Base-by-base conservation (phyloP, 345 rosid species). In the Viola odorata region DNA sequence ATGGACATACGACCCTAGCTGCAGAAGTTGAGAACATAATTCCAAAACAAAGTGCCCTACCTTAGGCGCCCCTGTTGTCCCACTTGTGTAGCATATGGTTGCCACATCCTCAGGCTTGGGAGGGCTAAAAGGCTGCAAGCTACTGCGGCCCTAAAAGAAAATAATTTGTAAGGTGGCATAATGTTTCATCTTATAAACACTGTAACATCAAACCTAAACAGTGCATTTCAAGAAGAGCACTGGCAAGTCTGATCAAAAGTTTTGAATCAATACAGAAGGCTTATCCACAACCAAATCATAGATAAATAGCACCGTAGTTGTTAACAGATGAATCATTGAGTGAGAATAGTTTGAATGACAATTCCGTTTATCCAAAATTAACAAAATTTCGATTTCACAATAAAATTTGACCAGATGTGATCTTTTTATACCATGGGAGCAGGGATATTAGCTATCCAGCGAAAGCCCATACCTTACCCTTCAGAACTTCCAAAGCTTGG, bases 81-180 rank as follows among this genome's bases (percentile, higher is more conserved):
- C 76, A 57, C 76, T 67, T 45, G 76, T 72, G 63, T 72, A 72
- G 58, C 76, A 66, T 66, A 72, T 72, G 14, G 76, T 72, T 13
- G 76, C 76, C 17, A 58, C 58, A 41, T 72, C 76, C 59, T 67
- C 68, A 51, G 72, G 55, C 58, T 72, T 67, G 45, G 76, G 76
- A 14, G 68, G 63, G 5, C 7, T 38, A 50, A 72, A 72, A 37
- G 72, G 64, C 38, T 61, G 76, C 36, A 49, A 55, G 57, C 39
- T 67, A 45, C 68, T 67, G 60, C 61, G 6, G 48, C 72, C 97
- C 96, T 79, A 82, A 37, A 59, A 60, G 15, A 60, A 45, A 67
- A 38, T 12, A 47, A 16, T 52, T 58, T 52, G 39, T n/a, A 48
- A 71, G 53, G 47, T 53, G 42, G 42, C 45, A 15, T 53, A 9